A percentile compares a stretch with the other conserved stretches of the same genome.
phyloP scores from a whole-genome alignment of 192 early-diverging fungal species.

The Backusella australiensis region DNA sequence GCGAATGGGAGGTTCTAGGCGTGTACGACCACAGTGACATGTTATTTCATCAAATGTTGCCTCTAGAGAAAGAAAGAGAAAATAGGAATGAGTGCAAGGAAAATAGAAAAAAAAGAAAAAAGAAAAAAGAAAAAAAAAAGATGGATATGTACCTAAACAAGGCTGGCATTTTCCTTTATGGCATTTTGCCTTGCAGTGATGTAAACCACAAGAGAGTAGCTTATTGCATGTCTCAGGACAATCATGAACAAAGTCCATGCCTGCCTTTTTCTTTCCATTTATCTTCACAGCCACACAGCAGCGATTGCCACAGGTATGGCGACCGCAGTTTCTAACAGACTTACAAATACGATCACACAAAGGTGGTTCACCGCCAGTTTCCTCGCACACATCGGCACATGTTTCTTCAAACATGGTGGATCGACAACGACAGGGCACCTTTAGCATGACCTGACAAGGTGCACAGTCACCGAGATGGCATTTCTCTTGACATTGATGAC shows the following conservation, averaged over 20 bases:
- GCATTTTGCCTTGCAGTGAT: conserved; percentile 73
- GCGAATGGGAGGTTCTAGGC: conserved; percentile 79
- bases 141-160: conserved; percentile 50
- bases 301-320: conserved; percentile 60
- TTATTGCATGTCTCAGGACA: conserved; percentile 73
- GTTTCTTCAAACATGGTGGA: conserved; percentile 42
- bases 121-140: no score
- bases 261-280: conserved; percentile 28
- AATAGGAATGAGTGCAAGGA: not conserved
- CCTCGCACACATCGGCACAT: conserved; percentile 44
- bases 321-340: conserved; percentile 62
- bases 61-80: conserved; percentile 29
- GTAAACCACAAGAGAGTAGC: conserved; percentile 76
- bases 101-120: not conserved
- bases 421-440: conserved; percentile 64
- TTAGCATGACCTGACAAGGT: conserved; percentile 53
- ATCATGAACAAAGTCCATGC: conserved; percentile 41
- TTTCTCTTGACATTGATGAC: conserved; percentile 53
- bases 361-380: conserved; percentile 43
- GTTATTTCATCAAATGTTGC: conserved; percentile 81
- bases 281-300: conserved; percentile 60
- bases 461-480: conserved; percentile 67
- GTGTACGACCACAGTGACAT: conserved; percentile 85
- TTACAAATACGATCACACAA: conserved; percentile 65
- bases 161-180: conserved; percentile 76